Conservation (phyloP, 441 rosid species). For the Biscutella laevigata region DNA sequence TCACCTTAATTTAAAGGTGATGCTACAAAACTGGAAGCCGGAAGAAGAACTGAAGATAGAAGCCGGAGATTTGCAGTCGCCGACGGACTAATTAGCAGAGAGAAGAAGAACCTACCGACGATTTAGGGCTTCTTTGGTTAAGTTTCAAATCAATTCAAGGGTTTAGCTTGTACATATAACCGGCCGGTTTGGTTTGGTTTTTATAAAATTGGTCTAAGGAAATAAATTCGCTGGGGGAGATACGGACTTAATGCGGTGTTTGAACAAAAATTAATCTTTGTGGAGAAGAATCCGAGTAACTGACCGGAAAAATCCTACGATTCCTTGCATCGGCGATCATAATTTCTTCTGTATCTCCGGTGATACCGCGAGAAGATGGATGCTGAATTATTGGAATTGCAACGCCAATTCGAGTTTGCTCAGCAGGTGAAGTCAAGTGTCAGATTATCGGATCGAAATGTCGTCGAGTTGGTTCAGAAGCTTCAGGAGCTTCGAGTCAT, state of each 20-base stretch:
- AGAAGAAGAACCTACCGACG: neutral
- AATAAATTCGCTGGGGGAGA: neutral
- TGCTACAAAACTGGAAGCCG: too few species aligned
- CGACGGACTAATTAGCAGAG: neutral
- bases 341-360: neutral
- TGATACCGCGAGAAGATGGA: slow-evolving; percentile 42
- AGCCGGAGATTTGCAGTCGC: neutral
- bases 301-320: slow-evolving; percentile 8
- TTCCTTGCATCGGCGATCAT: slow-evolving; percentile 4
- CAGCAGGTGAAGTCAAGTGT: slow-evolving; percentile 88
- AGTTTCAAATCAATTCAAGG: neutral
- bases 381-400: slow-evolving; percentile 78
- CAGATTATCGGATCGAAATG: slow-evolving; percentile 83
- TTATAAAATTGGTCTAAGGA: neutral
- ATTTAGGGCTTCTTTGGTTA: slow-evolving; percentile 18
- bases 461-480: slow-evolving; percentile 91
- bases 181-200: neutral
- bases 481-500: slow-evolving; percentile 87
- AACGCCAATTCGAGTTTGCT: slow-evolving; percentile 86
- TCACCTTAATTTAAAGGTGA: too few species aligned
- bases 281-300: slow-evolving; percentile 7
- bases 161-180: neutral
- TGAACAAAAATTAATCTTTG: neutral
- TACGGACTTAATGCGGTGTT: slow-evolving; percentile 6
- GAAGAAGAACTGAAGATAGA: neutral